A percentile compares a stretch with the other conserved stretches of the same genome.
These are phyloP conservation scores for Trichoderma orchidacearum DNA, from an alignment of 495 filamentous ascomycete genomes.

Conservation along the genomic window DNA sequence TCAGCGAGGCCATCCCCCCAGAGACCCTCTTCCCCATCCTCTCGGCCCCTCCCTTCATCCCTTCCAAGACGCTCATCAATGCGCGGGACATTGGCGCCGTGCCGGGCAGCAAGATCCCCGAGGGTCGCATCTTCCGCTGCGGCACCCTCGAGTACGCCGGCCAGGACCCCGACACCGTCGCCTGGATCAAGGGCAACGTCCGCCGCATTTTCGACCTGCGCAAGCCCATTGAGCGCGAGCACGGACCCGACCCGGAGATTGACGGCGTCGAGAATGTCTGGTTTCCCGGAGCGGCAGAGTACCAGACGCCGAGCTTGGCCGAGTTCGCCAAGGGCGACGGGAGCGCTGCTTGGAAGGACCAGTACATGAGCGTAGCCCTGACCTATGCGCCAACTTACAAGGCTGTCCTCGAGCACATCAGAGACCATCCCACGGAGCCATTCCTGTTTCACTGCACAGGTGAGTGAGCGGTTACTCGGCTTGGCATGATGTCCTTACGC, in stretches of 20 bases:
- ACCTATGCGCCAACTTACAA: conserved; percentile 19
- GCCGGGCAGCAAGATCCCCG: conserved; percentile 23
- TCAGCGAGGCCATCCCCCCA: conserved; percentile 14
- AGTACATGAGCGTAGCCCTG: conserved; percentile 28
- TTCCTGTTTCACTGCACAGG: conserved; percentile 39
- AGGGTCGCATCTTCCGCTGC: conserved; percentile 37
- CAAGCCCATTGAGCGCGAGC: conserved; percentile 18
- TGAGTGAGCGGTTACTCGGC: no score
- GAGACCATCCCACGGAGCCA: conserved; percentile 16
- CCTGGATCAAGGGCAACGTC: conserved; percentile 18
- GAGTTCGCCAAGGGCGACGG: conserved; percentile 26
- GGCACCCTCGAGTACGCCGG: conserved; percentile 26
- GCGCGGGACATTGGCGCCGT: conserved; percentile 40
- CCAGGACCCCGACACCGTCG: conserved; percentile 18
- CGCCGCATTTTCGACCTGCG: conserved; percentile 30
- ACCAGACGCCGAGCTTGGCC: conserved; percentile 15
- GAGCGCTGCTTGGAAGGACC: conserved; percentile 21
- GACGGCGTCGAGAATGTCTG: conserved; percentile 25
- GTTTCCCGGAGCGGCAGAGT: conserved; percentile 15
- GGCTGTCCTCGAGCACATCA: conserved; percentile 22
- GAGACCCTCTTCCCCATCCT: conserved; percentile 15
- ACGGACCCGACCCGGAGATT: conserved; percentile 21
- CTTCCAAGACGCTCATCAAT: conserved; percentile 37
- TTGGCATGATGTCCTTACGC: no score
- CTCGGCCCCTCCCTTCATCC: conserved; percentile 37